A percentile compares a stretch with the other conserved stretches of the same genome.
Conservation (phyloP, 2,329 filamentous ascomycete species). For the Paramyrothecium roridum region DNA sequence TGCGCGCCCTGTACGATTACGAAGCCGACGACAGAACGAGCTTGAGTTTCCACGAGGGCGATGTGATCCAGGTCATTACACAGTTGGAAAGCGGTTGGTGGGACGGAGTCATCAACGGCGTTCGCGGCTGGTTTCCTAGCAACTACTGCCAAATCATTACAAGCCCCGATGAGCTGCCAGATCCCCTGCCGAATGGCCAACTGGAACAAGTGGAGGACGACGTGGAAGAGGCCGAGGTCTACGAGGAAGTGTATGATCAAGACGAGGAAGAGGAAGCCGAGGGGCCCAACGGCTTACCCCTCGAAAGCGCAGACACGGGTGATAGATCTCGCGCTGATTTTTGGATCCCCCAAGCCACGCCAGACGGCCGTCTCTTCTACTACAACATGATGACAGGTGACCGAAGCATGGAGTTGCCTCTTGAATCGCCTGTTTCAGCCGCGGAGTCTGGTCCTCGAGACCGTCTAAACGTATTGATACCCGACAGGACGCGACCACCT, state of each 20-base stretch:
- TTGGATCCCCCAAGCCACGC: constrained; percentile 96
- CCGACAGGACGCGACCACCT: constrained; percentile 85
- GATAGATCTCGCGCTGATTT: constrained; percentile 88
- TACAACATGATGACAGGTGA: constrained; percentile 98
- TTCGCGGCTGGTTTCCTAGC: constrained; percentile 97
- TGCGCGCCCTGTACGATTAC: constrained; percentile 95
- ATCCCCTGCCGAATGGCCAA: constrained; percentile 53
- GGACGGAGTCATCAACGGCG: constrained; percentile 96
- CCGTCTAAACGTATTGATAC: constrained; percentile 82
- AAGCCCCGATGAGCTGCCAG: constrained; percentile 68
- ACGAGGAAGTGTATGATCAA: constrained; percentile 66
- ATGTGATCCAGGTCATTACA: constrained; percentile 97
- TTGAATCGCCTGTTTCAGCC: constrained; percentile 80
- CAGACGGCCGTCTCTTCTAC: constrained; percentile 90
- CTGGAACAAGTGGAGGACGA: constrained; percentile 59
- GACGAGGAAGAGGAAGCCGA: constrained; percentile 62
- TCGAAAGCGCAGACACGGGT: constrained; percentile 60
- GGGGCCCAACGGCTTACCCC: constrained; percentile 58
- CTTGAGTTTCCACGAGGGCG: constrained; percentile 93
- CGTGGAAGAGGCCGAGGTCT: constrained; percentile 60
- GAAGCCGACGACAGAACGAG: constrained; percentile 96
- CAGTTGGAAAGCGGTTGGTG: constrained; percentile 98
- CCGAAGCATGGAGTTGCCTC: constrained; percentile 88
- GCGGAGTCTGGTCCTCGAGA: constrained; percentile 85
- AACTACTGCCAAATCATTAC: constrained; percentile 93